Base-by-base conservation (phyloP, 1,284 basidiomycete genomes). In the Sporisorium scitamineum region DNA sequence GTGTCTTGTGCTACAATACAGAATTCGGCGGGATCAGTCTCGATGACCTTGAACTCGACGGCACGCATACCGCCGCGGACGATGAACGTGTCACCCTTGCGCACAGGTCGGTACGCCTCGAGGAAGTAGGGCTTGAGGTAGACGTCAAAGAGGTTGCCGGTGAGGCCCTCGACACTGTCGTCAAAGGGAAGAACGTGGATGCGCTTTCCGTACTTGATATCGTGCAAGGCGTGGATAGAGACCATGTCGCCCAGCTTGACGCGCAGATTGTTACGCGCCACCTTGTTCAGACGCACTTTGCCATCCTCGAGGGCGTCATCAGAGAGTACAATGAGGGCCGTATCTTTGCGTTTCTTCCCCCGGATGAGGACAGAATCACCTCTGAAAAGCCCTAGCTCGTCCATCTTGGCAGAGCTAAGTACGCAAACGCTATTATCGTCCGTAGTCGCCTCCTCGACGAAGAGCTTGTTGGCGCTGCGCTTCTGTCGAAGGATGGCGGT, bases 161-260 rank as follows among this genome's bases (percentile, higher is more conserved):
- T 96, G 54, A 99, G 89, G 80, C 89, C 97, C 88, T 99, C 97
- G 74, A 99, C 89, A 11, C 96, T 98, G 88, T 99, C 97, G 83
- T 98, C 95, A 84, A 99, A 99, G 13, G 97, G 97, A 26, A 99
- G 89, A 61, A 99, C 90, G 86, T 99, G 97, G 48, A 99, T 91
- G 63, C 96, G 92, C 87, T 99, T 99, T 81, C 97, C 97, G 86
- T 99, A 99, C 87, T 98, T 98, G 89, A 99, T 99, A 84, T 99
- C 96, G 79, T 93, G 90, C 86, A 95, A 97, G 77, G 94, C 91
- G 84, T 98, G 95, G 1, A 99, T 94, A 73, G 94, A 94, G 84
- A 94, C 93, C 50, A 98, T 89, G 86, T 99, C 97, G 54, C 94
- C 96, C 48, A 99, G 91, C 89, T 98, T 99, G 82, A 98, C 94